Conservation (phyloP, 2,329 filamentous ascomycete species). For the Hymenoscyphus linearis region DNA sequence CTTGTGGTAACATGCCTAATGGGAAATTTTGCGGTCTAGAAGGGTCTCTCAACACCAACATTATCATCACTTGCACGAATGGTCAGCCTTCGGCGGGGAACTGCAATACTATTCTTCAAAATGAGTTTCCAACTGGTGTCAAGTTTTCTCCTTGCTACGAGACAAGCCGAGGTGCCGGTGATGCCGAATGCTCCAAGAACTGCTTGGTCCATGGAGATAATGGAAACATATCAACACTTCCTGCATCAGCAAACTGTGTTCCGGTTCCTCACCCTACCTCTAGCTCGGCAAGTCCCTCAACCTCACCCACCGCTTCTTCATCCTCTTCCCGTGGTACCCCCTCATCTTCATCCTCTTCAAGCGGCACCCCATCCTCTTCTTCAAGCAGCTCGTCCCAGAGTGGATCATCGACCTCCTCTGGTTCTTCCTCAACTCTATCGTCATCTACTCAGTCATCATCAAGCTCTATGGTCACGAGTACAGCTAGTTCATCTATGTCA, state of each 20-base stretch:
- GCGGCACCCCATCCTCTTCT: conserved; percentile 5
- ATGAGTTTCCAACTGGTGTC: conserved; percentile 37
- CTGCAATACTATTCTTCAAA: conserved; percentile 42
- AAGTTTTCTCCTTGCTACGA: conserved; percentile 38
- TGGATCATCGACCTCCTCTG: conserved; percentile 5
- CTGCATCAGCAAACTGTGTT: conserved; percentile 20
- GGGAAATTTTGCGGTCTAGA: conserved; percentile 39
- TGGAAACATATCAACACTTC: conserved; percentile 35
- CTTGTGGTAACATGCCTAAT: conserved; percentile 37
- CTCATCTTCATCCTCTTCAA: conserved; percentile 14
- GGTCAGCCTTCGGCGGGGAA: conserved; percentile 38
- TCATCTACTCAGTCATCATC: not conserved
- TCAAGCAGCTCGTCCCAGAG: conserved; percentile 5
- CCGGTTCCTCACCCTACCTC: conserved; percentile 10
- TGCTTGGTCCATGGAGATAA: conserved; percentile 41
- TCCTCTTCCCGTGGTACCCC: conserved; percentile 10
- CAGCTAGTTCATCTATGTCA: not conserved
- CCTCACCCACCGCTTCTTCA: not conserved
- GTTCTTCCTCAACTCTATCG: not conserved
- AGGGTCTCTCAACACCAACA: conserved; percentile 37
- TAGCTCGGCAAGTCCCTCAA: conserved; percentile 10
- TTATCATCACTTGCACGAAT: conserved; percentile 43
- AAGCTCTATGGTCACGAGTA: not conserved
- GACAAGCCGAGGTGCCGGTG: conserved; percentile 35
- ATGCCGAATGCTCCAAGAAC: conserved; percentile 46